Evolutionary conservation across 1,284 basidiomycete genomes (phyloP), one percentile per base, ranked within the genome.

Genomic region (Stereum hirsutum): DNA sequence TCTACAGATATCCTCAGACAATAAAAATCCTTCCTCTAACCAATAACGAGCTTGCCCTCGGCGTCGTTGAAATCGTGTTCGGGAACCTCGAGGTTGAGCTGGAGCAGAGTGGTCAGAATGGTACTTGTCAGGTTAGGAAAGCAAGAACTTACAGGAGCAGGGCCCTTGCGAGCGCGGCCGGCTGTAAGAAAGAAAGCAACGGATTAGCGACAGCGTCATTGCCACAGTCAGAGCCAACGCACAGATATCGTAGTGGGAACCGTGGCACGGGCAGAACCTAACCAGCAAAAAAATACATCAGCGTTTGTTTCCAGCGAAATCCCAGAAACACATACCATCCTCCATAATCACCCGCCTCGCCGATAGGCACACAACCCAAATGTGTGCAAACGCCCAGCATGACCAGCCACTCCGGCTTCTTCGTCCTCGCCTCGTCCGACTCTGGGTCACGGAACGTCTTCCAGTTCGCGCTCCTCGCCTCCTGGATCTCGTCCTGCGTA

Each of bases 361-460:
- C 89, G 59, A 99, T 98, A 51, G 96, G 96, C 43, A 99, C 96
- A 74, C 96, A 99, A 65, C 96, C 95, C 52, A 99, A 70, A 71
- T 99, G 96, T 33, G 96, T 99, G 81, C 95, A 97, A 49, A 97
- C 92, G 60, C 93, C 93, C 43, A 96, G 68, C 93, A 96, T 96
- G 64, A 96, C 83, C 54, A 96, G 73, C 96, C 95, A 99, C 67
- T 99, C 95, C 34, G 95, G 94, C 67, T 88, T 87, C 81, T 98
- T 89, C 47, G 82, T 78, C 51, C 96, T 79, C 44, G 76, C 76
- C 58, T 90, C 85, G 61, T 99, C 96, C 46, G 77, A 70, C 72
- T 99, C 76, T 43, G 96, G 96, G 64, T 99, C 96, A 55, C 96
- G 80, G 52, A 99, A 74, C 40, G 70, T 57, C 73, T 89, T 89